These are phyloP conservation scores for Fusarium citri DNA, from an alignment of 2,329 filamentous ascomycete genomes.

Conservation along the genomic window DNA sequence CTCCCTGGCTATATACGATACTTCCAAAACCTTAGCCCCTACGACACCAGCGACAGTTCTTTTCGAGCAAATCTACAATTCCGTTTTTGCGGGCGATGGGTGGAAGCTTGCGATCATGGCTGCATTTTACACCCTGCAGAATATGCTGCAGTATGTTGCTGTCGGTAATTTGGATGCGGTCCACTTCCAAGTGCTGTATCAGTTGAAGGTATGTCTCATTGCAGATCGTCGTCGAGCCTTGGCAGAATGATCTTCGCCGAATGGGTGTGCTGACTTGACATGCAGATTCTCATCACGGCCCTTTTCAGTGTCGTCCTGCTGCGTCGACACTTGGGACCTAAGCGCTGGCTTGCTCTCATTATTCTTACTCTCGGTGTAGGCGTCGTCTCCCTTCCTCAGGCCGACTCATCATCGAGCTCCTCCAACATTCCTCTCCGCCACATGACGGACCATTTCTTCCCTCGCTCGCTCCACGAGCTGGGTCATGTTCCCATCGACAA, in stretches of 20 bases:
- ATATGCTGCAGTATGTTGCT: slow-evolving; percentile 92
- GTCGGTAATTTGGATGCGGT: slow-evolving; percentile 92
- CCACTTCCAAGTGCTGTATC: slow-evolving; percentile 92
- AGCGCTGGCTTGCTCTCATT: slow-evolving; percentile 84
- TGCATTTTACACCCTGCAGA: slow-evolving; percentile 88
- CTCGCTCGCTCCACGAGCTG: slow-evolving; percentile 81
- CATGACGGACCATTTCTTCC: slow-evolving; percentile 76
- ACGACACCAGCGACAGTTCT: slow-evolving; percentile 84
- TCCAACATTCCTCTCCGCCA: slow-evolving; percentile 70
- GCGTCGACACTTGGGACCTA: slow-evolving; percentile 73
- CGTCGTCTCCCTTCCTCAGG: slow-evolving; percentile 82
- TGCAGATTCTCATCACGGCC: slow-evolving; percentile 84
- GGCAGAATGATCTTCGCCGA: not conserved
- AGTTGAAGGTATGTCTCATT: slow-evolving; percentile 75
- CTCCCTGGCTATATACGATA: slow-evolving; percentile 88
- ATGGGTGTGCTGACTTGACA: not conserved
- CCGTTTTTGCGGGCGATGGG: slow-evolving; percentile 88
- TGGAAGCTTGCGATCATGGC: slow-evolving; percentile 96
- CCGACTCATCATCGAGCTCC: slow-evolving; percentile 64
- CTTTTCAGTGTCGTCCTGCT: slow-evolving; percentile 86
- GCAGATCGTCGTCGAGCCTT: not conserved
- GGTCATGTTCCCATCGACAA: slow-evolving; percentile 60
- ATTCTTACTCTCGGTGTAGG: slow-evolving; percentile 85
- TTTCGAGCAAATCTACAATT: slow-evolving; percentile 81
- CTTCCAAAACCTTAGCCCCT: slow-evolving; percentile 79